Evolutionary conservation across 73 alveolate genomes (phyloP), one percentile per base, ranked within the genome.

Genomic region (Paramecium caudatum): DNA sequence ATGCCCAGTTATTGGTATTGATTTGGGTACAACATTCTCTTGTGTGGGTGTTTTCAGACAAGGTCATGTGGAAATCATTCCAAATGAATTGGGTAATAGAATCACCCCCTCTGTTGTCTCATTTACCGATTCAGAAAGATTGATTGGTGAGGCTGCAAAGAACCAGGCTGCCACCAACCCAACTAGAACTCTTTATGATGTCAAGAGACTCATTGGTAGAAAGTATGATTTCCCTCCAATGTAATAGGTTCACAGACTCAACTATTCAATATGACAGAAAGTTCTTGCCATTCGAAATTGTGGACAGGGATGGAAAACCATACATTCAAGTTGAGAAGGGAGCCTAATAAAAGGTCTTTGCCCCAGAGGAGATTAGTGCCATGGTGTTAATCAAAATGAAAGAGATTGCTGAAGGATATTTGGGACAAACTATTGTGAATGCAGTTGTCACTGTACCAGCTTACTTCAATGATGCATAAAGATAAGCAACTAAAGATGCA

Each of bases 401-500:
- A 41, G 96, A 96, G 85, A 94, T 91, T 55, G 99, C 99, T 13
- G 99, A 98, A 90, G 95, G 95, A 70, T 98, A 95, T 90, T 94
- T 98, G 33, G 99, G 99, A 39, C 82, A 94, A 69, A 97, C 92
- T 70, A 99, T 96, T 81, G 94, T 91, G 90, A 55, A 95, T 55
- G 97, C 95, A 37, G 97, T 96, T 43, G 92, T 96, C 39, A 90
- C 98, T 50, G 96, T 95, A 37, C 95, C 99, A 6, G 99, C 99
- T 37, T 96, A 95, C 84, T 96, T 96, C 97, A 96, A 96, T 50
- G 98, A 96, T 90, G 94, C 99, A 94, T 61, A 93, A 94, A 47
- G 98, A 92, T 97, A 96, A 91, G 97, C 99, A 46, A 98, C 99
- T 46, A 98, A 98, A 92, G 99, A 98, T 94, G 99, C 98, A 33